Evolutionary conservation across 208 protist species (phyloP).

Genomic region (Trypanosoma conorhini): DNA sequence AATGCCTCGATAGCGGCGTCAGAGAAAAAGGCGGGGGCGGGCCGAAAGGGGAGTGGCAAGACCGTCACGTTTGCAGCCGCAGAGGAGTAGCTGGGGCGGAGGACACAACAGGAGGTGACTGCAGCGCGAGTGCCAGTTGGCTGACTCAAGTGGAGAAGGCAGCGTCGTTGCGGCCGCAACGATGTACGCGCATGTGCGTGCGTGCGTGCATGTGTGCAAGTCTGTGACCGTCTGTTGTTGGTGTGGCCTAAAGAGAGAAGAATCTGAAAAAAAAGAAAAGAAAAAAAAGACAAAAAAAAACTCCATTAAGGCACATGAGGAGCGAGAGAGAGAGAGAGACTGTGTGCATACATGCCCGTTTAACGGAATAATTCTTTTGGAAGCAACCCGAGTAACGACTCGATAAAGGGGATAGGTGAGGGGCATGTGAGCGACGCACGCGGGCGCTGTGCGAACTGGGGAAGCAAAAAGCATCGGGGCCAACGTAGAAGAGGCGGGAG

Average conservation of each 20-base stretch:
- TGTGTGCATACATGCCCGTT: background rate
- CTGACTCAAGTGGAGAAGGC: background rate
- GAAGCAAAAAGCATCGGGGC: background rate
- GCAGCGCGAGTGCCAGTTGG: background rate
- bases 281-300: background rate
- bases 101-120: background rate
- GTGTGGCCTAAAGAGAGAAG: background rate
- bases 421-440: background rate
- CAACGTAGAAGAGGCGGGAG: background rate
- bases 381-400: background rate
- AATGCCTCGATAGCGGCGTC: conserved; percentile 30
- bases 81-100: background rate
- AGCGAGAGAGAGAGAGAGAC: background rate
- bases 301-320: background rate
- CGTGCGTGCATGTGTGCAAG: background rate
- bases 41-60: conserved; percentile 35
- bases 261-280: background rate
- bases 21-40: conserved; percentile 17
- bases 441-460: background rate
- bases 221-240: background rate
- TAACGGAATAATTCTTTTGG: conserved; percentile 2
- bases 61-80: conserved; percentile 51
- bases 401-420: background rate
- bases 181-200: background rate
- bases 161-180: background rate